Percentiles rank a stretch among this genome's conserved stretches.
phyloP scores from a whole-genome alignment of 371 early-diverging fungal genomes.

The Mortierella polycephala region DNA sequence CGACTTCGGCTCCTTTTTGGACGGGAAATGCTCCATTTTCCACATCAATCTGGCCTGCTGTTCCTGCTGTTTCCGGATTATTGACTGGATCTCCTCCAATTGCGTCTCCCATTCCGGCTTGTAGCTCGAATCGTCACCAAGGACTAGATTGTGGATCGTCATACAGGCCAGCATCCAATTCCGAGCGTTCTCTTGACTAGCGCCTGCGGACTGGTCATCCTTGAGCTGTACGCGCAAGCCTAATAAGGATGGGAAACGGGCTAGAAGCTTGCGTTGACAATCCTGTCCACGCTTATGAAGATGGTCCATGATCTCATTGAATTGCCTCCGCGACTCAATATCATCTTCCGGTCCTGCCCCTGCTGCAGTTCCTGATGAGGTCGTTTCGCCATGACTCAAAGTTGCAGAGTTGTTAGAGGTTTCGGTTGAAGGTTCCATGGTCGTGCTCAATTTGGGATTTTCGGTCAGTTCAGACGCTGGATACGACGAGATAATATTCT shows the following conservation, averaged over 20 bases:
- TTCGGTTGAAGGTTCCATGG: too few species aligned
- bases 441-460: too few species aligned
- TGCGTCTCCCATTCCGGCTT: slow-evolving; percentile 24
- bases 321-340: not conserved
- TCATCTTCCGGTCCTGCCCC: slow-evolving; percentile 5
- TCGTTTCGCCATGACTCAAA: not conserved
- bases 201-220: slow-evolving; percentile 8
- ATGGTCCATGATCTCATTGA: slow-evolving; percentile 12
- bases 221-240: slow-evolving; percentile 38
- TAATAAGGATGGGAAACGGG: slow-evolving; percentile 40
- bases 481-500: slow-evolving; percentile 12
- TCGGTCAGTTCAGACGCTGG: not conserved
- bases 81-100: slow-evolving; percentile 14
- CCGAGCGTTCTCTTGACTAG: slow-evolving; percentile 16
- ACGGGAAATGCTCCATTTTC: slow-evolving; percentile 13
- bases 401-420: not conserved
- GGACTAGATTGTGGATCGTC: slow-evolving; percentile 38
- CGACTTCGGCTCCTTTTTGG: slow-evolving; percentile 1
- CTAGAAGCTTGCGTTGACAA: slow-evolving; percentile 30
- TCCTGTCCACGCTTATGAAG: slow-evolving; percentile 25
- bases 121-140: slow-evolving; percentile 32
- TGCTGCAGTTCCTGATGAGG: not conserved
- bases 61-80: slow-evolving; percentile 21
- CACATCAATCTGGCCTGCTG: slow-evolving; percentile 22
- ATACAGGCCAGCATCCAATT: slow-evolving; percentile 38